Base-by-base conservation (phyloP, 2,329 filamentous ascomycete genomes). In the Hymenoscyphus salicellus region DNA sequence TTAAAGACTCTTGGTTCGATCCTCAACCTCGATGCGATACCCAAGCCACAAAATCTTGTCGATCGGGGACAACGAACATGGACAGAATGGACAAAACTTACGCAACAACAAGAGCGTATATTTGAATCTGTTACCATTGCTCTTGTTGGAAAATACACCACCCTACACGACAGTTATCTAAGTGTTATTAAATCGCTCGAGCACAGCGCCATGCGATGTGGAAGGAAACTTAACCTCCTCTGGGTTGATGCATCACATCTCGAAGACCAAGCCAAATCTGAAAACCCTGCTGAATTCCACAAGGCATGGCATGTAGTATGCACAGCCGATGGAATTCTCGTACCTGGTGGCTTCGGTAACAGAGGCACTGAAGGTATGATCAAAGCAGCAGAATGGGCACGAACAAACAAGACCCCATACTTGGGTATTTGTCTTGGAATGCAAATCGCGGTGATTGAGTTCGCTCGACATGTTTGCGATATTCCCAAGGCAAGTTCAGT, bases 401-500 rank as follows among this genome's bases (percentile, higher is more conserved):
- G 95, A 63, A 89, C 90, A 70, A 88, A 92, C 72, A 88, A 89
- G 67, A 86, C 86, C 3, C 93, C 93, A 1, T 97, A 90, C 79
- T 83, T 98, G 0, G 95, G 95, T 65, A 90, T 98, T 68, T 97
- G 94, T 76, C 82, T 97, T 26, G 72, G 73, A 5, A 72, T 75
- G 70, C 95, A 98, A 77, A 85, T 97, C 57, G 93, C 94, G 23
- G 92, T 97, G 57, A 90, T 97, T 70, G 93, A 98, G 77, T 92
- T 87, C 71, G 92, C 93, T 1, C 87, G 93, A 52, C 88, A 92
- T 69, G 81, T 94, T 0, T 90, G 87, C 78, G 85, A 85, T 32
- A 82, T 93, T 67, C 72, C 79, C 3, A 78, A 81, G 55, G 74
- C 74, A 16, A 69, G 62, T 17, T 75, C 74, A 1, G 66, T 67